Base-by-base conservation (phyloP, 176 grass and related monocot species). In the Lolium multiflorum region DNA sequence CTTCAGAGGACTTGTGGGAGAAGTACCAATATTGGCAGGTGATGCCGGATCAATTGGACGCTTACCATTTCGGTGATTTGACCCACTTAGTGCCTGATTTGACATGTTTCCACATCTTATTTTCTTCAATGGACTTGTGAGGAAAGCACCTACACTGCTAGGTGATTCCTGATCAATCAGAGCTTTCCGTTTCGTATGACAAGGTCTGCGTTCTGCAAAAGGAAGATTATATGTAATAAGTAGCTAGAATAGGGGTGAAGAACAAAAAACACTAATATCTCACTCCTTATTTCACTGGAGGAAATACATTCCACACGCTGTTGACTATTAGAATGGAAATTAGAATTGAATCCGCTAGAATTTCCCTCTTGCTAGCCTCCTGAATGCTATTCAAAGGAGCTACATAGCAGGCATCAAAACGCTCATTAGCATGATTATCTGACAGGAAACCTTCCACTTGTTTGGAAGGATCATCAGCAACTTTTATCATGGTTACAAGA, bases 381-480 rank as follows among this genome's bases (percentile, higher is more conserved):
- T 79, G 35, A 44, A 79, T 79, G 56, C 12, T 61, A 5, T 44
- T 44, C 41, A 79, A 37, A 61, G 76, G 76, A 61, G 56, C 56
- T 44, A 60, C 57, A 26, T 67, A 44, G 57, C 82, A 86, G 51
- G 89, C 80, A 51, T 37, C 47, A 51, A 88, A 76, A 81, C 56
- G 57, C 80, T 76, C 88, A 58, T 59, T 57, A 74, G 71, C 12
- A 74, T 86, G 56, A 37, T 52, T 52, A 86, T 86, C 66, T 83
- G 74, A 83, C 59, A 89, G 1, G 61, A 62, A 88, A 74, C 26
- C 85, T 78, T 75, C 38, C 78, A 56, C 52, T 11, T 57, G 50
- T 83, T 81, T 84, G 81, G 90, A 81, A 55, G 90, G 79, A 74
- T 81, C 82, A 63, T 81, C 64, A 74, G 89, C 61, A 94, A 60